Percentiles rank a stretch among this genome's conserved stretches.
phyloP scores from a whole-genome alignment of 176 grass and related monocot species.

The Cenchrus americanus region DNA sequence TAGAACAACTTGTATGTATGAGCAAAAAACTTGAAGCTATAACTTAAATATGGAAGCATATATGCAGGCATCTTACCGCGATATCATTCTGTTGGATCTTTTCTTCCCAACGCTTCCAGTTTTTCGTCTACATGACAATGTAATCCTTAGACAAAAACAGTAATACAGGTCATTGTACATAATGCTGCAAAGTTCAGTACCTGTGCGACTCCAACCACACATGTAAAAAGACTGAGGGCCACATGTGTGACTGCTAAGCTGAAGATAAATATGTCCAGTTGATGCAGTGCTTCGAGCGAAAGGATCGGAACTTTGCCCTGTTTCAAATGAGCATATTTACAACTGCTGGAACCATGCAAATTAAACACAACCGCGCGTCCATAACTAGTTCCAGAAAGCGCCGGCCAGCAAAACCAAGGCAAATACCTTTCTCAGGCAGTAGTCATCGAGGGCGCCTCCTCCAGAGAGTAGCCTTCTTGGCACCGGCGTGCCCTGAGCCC shows the following conservation, averaged over 20 bases:
- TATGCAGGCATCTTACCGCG: conserved; percentile 31
- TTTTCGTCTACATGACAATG: conserved; percentile 47
- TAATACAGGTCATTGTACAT: background rate
- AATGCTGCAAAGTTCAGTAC: conserved; percentile 21
- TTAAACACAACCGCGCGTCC: no score
- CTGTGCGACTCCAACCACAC: conserved; percentile 67
- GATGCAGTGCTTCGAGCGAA: conserved; percentile 72
- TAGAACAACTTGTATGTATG: background rate
- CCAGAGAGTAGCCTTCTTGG: conserved; percentile 54
- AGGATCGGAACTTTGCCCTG: conserved; percentile 79
- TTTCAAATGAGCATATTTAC: conserved; percentile 9
- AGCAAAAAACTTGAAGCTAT: background rate
- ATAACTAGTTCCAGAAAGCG: no score
- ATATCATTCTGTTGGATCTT: conserved; percentile 44
- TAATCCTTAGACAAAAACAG: background rate
- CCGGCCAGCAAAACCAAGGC: background rate
- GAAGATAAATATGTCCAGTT: conserved; percentile 93
- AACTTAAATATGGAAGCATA: background rate
- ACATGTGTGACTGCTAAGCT: conserved; percentile 80
- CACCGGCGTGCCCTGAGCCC: background rate
- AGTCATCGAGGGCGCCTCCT: conserved; percentile 17
- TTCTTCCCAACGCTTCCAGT: conserved; percentile 66
- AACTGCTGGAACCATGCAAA: no score
- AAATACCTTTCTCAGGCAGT: conserved; percentile 61
- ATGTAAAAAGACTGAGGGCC: conserved; percentile 62